Conservation (phyloP, 176 grass and related monocot genomes). For the Eremochloa ophiuroides region DNA sequence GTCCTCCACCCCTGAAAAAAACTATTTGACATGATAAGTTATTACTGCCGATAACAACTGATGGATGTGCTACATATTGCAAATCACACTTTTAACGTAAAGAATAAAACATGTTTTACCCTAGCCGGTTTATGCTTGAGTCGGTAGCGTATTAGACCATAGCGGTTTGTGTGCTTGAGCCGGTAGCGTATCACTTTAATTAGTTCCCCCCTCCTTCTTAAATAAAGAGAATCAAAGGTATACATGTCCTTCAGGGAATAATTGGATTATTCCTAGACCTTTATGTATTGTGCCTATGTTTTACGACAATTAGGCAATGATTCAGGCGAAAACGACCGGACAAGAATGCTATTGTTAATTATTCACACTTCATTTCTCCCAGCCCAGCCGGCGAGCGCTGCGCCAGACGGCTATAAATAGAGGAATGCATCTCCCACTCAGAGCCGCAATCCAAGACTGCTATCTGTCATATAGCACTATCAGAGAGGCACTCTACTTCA, state of each 20-base stretch:
- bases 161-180: too few species aligned
- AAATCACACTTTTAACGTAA: neutral
- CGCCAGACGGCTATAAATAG: constrained; percentile 58
- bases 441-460: constrained; percentile 4
- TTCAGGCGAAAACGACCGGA: constrained; percentile 6
- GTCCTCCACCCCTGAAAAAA: too few species aligned
- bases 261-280: neutral
- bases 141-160: neutral
- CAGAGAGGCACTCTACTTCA: neutral
- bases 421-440: constrained; percentile 7
- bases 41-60: too few species aligned
- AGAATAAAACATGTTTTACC: neutral
- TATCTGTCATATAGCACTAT: neutral
- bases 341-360: constrained; percentile 21
- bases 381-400: neutral
- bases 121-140: neutral
- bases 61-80: too few species aligned
- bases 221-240: too few species aligned
- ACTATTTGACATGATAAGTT: neutral
- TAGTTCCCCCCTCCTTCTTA: too few species aligned
- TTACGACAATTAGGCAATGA: constrained; percentile 17
- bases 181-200: too few species aligned
- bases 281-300: constrained; percentile 1
- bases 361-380: neutral
- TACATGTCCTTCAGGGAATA: too few species aligned